Base-by-base conservation (phyloP, 805 yeast species). In the Saccharomycopsis fermentans region DNA sequence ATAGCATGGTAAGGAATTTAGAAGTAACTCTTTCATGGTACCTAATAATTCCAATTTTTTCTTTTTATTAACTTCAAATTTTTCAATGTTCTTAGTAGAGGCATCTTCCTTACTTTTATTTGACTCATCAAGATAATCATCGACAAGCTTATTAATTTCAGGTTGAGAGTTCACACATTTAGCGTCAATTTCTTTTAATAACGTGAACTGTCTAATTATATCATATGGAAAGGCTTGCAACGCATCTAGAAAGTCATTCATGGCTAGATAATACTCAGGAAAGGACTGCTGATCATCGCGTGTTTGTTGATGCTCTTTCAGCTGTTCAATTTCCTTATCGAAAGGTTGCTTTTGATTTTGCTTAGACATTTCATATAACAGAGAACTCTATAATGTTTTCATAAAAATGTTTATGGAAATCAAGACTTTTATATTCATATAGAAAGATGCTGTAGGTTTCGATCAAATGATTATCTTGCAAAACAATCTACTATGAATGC, bases 121-220 rank as follows among this genome's bases (percentile, higher is more conserved):
- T 29, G 69, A 65, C 72, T 73, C 67, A 14, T 63, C 68, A 54
- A 80, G 72, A 70, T 86, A 75, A 65, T 73, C 67, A 19, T 72
- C 71, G 58, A 88, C 84, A 63, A 76, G 74, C 8, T 73, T 69
- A 56, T 82, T 81, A 60, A 92, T 76, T 63, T 77, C 74, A 0
- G 97, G 96, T 9, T 85, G 76, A 0, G 88, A 77, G 61, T 81
- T 78, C 37, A 86, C 86, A 69, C 96, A 89, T 70, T 92, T 92
- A 61, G 98, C 97, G 68, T 91, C 97, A 56, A 94, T 90, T 68
- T 94, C 99, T 67, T 90, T 88, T 63, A 94, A 74, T 16, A 90
- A 74, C 1, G 98, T 94, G 70, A 90, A 83, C 68, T 91, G 92
- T 56, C 91, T 81, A 55, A 90, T 81, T 47, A 89, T 76, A 64